Base-by-base conservation (phyloP, 768 basidiomycete species). In the Tulasnella sp. region DNA sequence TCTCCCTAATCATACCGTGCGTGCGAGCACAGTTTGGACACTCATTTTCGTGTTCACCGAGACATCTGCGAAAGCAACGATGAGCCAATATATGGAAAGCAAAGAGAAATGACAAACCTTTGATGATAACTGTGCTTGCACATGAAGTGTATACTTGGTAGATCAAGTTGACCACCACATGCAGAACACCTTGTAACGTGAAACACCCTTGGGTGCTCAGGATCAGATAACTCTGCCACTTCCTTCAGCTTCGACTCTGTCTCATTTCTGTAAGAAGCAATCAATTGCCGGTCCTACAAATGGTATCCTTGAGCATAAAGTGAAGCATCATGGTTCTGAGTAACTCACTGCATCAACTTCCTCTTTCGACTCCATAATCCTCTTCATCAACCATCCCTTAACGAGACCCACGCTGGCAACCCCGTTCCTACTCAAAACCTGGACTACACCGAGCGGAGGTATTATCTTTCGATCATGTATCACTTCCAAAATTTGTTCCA, bases 91-190 rank as follows among this genome's bases (percentile, higher is more conserved):
- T 37, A 31, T 24, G 6, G 16, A 20, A 16, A 37, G 47, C 53
- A 20, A 50, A 29, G 35, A 19, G 19, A 3, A 46, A 15, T 37
- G 65, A 62, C 66, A 37, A 47, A 87, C 88, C 91, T 73, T 62
- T 93, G 89, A 63, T 99, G 95, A 68, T 88, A 98, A 55, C 87
- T 90, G 63, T 98, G 95, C 60, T 83, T 81, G 66, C 93, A 99
- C 93, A 98, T 95, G 62, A 96, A 98, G 65, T 98, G 92, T 5
- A 98, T 73, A 57, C 78, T 83, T 0, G 95, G 93, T 8, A 96
- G 75, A 63, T 96, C 92, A 54, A 98, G 76, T 58, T 85, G 87
- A 1, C 82, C 87, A 13, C 80, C 75, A 64, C 95, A 98, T 3
- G 81, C 75, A 19, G 92, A 82, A 64, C 95, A 98, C 35, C 90